Base-by-base conservation (phyloP, 768 basidiomycete genomes). In the Kwoniella bestiolae region DNA sequence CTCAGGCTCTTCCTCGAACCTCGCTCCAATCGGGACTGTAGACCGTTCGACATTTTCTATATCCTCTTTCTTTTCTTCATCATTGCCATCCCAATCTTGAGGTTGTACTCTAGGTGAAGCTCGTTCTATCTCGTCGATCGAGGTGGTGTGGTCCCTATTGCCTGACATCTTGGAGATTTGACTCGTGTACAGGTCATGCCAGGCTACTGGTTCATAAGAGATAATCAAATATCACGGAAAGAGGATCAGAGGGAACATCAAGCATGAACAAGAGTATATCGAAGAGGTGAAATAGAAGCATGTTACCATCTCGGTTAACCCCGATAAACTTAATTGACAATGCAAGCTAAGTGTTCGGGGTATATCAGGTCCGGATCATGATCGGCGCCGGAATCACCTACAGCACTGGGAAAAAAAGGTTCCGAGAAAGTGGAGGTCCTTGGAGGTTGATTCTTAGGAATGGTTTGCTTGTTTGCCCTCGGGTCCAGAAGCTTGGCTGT, bases 1-100 rank as follows among this genome's bases (percentile, higher is more conserved):
- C 38, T 61, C 68, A 9, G 50, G 23, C 38, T 62, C 61, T 49
- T 57, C 23, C 14, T 21, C 52, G 38, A 41, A 41, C 18, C 38
- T 41, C 38, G 38, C n/a, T 41, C 12, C 18, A 18, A 41, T 16
- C 46, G 23, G 46, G n/a, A 3, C 8, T 55, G 14, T 18, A 8
- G 12, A 11, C 28, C 16, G 25, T 28, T 51, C 50, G 3, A 26
- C 25, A 26, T 26, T 28, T 51, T 55, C 52, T 14, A 11, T n/a
- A 23, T 26, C 26, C 23, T 29, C 14, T 26, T 28, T 31, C 50
- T 26, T 51, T 28, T 51, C 38, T 3, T 41, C 18, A 18, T 41
- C 38, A 41, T 16, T 16, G 38, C 12, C 38, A 18, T 41, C 38
- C 38, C 38, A 41, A 16, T 41, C 1, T 41, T 41, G 38, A 11